phyloP scores from a whole-genome alignment of 768 basidiomycete genomes.

The Russula brevipes region DNA sequence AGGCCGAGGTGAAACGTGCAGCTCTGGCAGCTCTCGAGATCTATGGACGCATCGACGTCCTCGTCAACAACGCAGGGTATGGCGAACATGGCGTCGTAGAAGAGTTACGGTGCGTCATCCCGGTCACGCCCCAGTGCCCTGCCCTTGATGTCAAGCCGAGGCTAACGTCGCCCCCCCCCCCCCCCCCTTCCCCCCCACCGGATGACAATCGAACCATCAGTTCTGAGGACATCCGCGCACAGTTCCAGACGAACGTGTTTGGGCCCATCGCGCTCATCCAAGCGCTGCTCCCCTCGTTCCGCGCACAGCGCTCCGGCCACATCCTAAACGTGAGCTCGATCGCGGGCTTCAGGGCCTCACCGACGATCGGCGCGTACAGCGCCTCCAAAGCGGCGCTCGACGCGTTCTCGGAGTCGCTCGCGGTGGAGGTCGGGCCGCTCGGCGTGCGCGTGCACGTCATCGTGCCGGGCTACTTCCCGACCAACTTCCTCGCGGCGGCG shows the following conservation, averaged over 20 bases:
- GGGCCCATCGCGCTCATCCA: background rate
- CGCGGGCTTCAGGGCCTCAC: background rate
- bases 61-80: constrained; percentile 14
- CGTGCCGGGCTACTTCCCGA: constrained; percentile 32
- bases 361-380: background rate
- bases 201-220: background rate
- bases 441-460: constrained; percentile 27
- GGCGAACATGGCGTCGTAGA: constrained; percentile 3
- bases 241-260: background rate
- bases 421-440: constrained; percentile 30
- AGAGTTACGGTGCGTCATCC: constrained; percentile 3
- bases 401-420: background rate
- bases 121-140: too few species aligned
- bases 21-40: constrained; percentile 6
- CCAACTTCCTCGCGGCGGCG: constrained; percentile 25
- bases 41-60: constrained; percentile 19
- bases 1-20: constrained; percentile 1
- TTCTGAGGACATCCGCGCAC: background rate
- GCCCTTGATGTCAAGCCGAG: too few species aligned
- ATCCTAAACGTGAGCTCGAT: background rate
- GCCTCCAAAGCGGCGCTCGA: background rate
- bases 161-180: too few species aligned
- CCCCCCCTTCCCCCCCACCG: too few species aligned
- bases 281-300: background rate
- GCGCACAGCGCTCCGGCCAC: background rate